phyloP scores from a whole-genome alignment of 2,329 filamentous ascomycete species.

The Pseudocercospora pini-densiflorae region DNA sequence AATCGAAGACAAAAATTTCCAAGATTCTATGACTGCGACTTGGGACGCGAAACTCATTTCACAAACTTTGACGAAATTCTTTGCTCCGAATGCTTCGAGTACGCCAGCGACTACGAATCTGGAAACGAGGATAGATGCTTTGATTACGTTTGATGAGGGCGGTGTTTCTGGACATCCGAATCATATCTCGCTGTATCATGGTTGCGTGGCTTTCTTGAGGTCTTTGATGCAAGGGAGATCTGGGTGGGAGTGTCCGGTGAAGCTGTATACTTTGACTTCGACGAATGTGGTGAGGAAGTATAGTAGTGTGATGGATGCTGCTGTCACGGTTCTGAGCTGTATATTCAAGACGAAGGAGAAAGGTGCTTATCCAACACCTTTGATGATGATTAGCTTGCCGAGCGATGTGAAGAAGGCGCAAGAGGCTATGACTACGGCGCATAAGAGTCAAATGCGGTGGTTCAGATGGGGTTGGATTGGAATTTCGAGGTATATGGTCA shows the following conservation, averaged over 20 bases:
- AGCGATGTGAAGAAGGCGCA: constrained; percentile 70
- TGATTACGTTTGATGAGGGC: constrained; percentile 85
- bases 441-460: constrained; percentile 98
- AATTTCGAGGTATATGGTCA: constrained; percentile 89
- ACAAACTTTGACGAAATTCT: constrained; percentile 70
- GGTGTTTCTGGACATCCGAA: constrained; percentile 92
- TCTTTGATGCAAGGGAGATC: constrained; percentile 65
- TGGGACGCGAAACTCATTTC: constrained; percentile 78
- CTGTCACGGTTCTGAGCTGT: constrained; percentile 69
- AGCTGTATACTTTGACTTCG: constrained; percentile 81
- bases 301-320: constrained; percentile 72
- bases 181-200: constrained; percentile 86
- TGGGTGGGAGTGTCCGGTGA: constrained; percentile 66
- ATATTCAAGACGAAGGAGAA: constrained; percentile 55
- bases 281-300: constrained; percentile 82
- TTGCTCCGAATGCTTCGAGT: constrained; percentile 67
- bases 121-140: constrained; percentile 69
- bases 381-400: constrained; percentile 75
- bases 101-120: constrained; percentile 51
- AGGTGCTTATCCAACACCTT: constrained; percentile 57
- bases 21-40: constrained; percentile 80
- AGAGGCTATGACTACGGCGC: constrained; percentile 85
- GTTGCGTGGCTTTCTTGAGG: constrained; percentile 73
- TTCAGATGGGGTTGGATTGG: constrained; percentile 96
- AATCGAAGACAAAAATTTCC: constrained; percentile 80